Evolutionary conservation across 1,139 yeast species (phyloP), one percentile per base, ranked within the genome.

Genomic region (Geotrichum carabidarum): DNA sequence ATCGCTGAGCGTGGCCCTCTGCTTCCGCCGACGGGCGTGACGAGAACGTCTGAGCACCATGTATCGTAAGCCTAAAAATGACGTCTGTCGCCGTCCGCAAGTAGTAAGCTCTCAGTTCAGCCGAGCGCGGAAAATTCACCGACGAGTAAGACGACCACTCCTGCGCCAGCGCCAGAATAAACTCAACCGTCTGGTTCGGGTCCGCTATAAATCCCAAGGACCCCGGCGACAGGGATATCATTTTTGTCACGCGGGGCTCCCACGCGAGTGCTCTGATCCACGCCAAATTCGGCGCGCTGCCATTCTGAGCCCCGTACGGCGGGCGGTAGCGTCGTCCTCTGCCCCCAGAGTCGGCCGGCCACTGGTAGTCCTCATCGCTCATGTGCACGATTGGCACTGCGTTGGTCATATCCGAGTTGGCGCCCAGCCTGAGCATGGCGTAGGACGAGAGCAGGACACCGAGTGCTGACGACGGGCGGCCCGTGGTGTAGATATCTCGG

Each of bases 201-300:
- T 49, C 43, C 32, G 45, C 52, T 22, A 50, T 49, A 32, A 36
- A 48, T 8, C 22, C 31, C n/a, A 38, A 22, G 17, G 47, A 38
- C 1, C 50, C 51, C 36, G 38, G 50, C 11, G 50, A 47, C 36
- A 55, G n/a, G 2, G 54, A 42, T 8, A 56, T 36, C 54, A 50
- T 48, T 6, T 47, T 47, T 9, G 54, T 50, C 22, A 47, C 51
- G 12, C 51, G 56, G 8, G 44, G 18, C 18, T 51, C 48, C 58
- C 58, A 56, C 5, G 53, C 31, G 12, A 56, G 34, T 1, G 53
- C 46, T n/a, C 48, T 27, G 12, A 56, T 44, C 58, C 58, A 56
- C 8, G 50, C 36, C 32, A 48, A 36, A 17, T 45, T 4, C 8
- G 44, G n/a, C 12, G 50, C 38, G 11, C 34, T 22, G 7, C 34